A percentile compares a stretch with the other conserved stretches of the same genome.
These are phyloP conservation scores for Jasminum sambac DNA, from an alignment of 257 asterid species.

Conservation along the genomic window DNA sequence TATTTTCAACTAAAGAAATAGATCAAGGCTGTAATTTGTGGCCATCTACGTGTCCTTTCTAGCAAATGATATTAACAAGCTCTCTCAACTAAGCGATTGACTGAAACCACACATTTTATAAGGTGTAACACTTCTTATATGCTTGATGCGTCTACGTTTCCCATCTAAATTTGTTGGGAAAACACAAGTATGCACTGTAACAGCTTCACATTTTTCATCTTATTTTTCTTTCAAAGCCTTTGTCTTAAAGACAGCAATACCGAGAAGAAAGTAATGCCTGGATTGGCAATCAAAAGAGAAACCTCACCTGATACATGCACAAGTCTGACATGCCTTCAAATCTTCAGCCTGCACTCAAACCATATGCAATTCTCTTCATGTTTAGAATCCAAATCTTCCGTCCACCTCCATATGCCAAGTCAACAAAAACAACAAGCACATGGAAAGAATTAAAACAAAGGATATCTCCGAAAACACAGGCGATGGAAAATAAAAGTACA, in stretches of 20 bases:
- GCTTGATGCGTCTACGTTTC: not conserved
- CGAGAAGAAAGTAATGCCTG: not conserved
- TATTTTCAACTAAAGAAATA: not conserved
- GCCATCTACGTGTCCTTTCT: not conserved
- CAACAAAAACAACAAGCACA: conserved; percentile 26
- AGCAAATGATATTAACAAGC: not conserved
- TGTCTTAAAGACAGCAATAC: not conserved
- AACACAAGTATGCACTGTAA: not conserved
- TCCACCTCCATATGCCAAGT: conserved; percentile 39
- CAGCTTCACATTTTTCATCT: not conserved
- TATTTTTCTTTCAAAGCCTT: not conserved
- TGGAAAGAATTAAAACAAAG: conserved; percentile 25
- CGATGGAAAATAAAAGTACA: not conserved
- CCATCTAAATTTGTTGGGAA: not conserved
- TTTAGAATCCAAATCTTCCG: conserved; percentile 31
- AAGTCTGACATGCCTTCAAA: conserved; percentile 64
- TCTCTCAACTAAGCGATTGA: not conserved
- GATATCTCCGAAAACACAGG: not conserved
- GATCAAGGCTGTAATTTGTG: not conserved
- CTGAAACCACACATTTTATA: not conserved
- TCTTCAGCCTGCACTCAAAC: conserved; percentile 54
- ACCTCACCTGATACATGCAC: conserved; percentile 54
- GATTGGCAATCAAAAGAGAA: not conserved
- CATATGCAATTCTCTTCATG: conserved; percentile 41
- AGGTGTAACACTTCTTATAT: not conserved